Percentiles rank a stretch among this genome's conserved stretches.
Evolutionary conservation across 306 rosid species (phyloP).

Genomic region (Sesbania bispinosa): DNA sequence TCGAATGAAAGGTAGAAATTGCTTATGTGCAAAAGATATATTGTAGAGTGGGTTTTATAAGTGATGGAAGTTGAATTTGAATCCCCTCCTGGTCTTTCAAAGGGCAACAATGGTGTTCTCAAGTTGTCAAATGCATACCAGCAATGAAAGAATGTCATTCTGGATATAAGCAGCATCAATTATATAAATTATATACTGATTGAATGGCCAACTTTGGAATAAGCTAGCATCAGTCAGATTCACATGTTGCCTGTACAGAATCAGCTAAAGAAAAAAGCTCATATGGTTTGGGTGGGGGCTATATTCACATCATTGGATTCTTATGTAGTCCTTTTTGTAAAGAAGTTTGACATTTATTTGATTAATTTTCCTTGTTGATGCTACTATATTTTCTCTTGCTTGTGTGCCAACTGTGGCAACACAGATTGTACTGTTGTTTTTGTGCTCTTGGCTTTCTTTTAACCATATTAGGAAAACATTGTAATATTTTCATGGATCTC

Average conservation of each 20-base stretch:
- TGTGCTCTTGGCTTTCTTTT: conserved; percentile 9
- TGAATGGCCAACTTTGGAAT: too few relatives aligned
- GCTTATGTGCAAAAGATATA: conserved; percentile 4
- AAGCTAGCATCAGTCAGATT: too few relatives aligned
- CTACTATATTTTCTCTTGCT: too few relatives aligned
- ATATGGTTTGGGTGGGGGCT: too few relatives aligned
- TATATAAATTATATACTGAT: too few relatives aligned
- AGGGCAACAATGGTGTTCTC: too few relatives aligned
- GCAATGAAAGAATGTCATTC: too few relatives aligned
- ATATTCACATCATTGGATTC: not conserved
- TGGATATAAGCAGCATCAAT: too few relatives aligned
- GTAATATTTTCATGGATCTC: conserved; percentile 14
- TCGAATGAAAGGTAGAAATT: not conserved
- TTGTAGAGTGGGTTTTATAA: not conserved
- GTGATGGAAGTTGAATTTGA: not conserved
- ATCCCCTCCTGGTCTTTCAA: not conserved
- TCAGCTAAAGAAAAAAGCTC: not conserved
- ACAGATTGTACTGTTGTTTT: not conserved
- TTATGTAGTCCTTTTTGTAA: not conserved
- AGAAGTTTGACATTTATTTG: not conserved
- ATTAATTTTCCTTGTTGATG: not conserved
- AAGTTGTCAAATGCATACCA: too few relatives aligned
- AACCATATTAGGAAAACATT: not conserved
- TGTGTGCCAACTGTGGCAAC: not conserved
- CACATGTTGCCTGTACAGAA: too few relatives aligned